Conservation (phyloP, 495 filamentous ascomycete genomes). For the Aspergillus sparsus region DNA sequence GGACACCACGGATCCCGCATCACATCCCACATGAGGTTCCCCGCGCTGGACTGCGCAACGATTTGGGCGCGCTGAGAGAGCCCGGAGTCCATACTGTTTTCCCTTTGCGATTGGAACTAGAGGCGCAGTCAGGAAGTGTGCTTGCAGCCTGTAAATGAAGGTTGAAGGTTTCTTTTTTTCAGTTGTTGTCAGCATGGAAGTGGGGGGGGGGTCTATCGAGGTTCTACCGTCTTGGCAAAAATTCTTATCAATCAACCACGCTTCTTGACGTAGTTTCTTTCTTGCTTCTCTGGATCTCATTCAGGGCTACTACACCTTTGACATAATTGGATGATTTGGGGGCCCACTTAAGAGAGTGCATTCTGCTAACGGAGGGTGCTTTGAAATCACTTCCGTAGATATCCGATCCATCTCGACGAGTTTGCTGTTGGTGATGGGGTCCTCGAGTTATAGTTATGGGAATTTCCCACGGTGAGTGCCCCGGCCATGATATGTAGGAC, state of each 20-base stretch:
- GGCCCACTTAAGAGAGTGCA: too few species aligned
- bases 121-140: neutral
- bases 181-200: neutral
- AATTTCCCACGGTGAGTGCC: neutral
- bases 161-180: neutral
- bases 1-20: slow-evolving; percentile 22
- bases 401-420: too few species aligned
- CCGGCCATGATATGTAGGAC: too few species aligned
- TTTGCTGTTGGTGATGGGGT: too few species aligned
- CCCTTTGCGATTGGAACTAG: neutral
- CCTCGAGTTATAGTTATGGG: neutral
- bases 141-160: too few species aligned
- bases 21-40: slow-evolving; percentile 2
- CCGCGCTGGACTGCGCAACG: neutral
- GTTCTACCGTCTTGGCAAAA: neutral
- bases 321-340: neutral
- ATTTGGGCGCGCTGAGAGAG: slow-evolving; percentile 1
- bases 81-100: neutral
- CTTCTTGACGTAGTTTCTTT: neutral
- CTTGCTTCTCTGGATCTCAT: neutral
- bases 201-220: too few species aligned
- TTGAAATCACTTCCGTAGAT: too few species aligned
- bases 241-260: too few species aligned
- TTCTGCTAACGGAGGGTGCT: too few species aligned
- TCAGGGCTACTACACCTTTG: neutral